Evolutionary conservation across 345 rosid species (phyloP), one percentile per base, ranked within the genome.

Genomic region (Citrus medica): DNA sequence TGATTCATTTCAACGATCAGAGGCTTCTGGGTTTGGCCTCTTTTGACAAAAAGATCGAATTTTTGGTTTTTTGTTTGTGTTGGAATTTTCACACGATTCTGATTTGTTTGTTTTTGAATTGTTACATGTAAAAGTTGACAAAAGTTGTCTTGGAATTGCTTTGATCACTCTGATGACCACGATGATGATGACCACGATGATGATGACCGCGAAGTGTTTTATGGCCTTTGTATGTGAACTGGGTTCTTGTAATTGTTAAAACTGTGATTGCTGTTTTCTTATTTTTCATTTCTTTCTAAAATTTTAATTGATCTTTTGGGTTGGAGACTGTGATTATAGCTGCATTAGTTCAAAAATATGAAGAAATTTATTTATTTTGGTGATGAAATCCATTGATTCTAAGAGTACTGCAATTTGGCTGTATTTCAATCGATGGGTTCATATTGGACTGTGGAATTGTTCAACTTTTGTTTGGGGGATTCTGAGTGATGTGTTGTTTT

Each of bases 1-100:
- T 76, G 53, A 46, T 55, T 63, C 19, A 28, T 59, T 76, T 74
- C 63, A 83, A 79, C 71, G 79, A 79, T 82, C 79, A 65, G 8
- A 70, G 14, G 67, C 77, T 73, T 67, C 76, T 77, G 75, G 82
- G 79, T 66, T 81, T 73, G 74, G 58, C 60, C 59, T 33, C 55
- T 51, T 78, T 25, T 53, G 64, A 65, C 46, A 21, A 60, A 48
- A 22, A 74, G 69, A 33, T 77, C 66, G 76, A 73, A 78, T 67
- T 70, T 62, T 40, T 19, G 74, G 53, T 33, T 55, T 22, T 56
- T 71, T 65, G 32, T 4, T 73, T 75, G 51, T 6, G 10, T 71
- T 77, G 73, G 83, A 60, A 75, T 80, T 71, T 73, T 37, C 58
- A 14, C 62, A 69, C 4, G 33, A 37, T 67, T 63, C 66, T 28